Evolutionary conservation across 1,284 basidiomycete species (phyloP), one percentile per base, ranked within the genome.

Genomic region (Malassezia brasiliensis): DNA sequence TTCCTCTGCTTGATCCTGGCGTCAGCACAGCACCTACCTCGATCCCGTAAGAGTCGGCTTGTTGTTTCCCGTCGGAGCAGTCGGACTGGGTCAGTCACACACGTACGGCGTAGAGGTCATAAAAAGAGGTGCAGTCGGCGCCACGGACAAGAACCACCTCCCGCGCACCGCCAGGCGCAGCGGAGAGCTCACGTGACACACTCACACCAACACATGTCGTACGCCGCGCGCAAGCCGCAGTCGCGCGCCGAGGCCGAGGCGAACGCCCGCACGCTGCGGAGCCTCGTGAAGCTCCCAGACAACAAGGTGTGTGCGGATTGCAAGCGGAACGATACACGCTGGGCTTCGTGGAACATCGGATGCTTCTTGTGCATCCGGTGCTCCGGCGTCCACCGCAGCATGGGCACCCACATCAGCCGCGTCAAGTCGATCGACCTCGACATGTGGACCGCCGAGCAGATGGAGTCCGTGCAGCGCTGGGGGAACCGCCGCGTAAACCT

Each of bases 351-450:
- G 88, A 98, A 96, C 75, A 77, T 96, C 30, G 90, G 90, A 31
- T 86, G 90, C 3, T 94, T 88, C 74, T 79, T 96, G 37, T 98
- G 93, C 75, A 96, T 98, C 66, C 83, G 93, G 57, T 98, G 93
- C 77, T 96, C 90, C n/a, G 93, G 93, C 32, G 88, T 96, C 56
- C 93, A 98, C 77, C 85, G 94, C 37, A 86, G 88, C 31, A 93
- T 98, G 89, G 94, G 94, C 60, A 96, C 93, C 0, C 94, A 98
- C 53, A 65, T 66, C 25, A 63, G 52, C 50, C 72, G 67, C 50
- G 89, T 98, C 72, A 96, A 96, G 75, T 94, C 90, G 8, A 90
- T 98, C 59, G 93, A 98, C 78, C 83, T 98, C 41, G 93, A 98
- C 69, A 85, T 88, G 19, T 98, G 93, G 93, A 94, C 89, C 4